Evolutionary conservation across 1,139 yeast species (phyloP).

Genomic region (Chernovozyma sophiae-reginae): DNA sequence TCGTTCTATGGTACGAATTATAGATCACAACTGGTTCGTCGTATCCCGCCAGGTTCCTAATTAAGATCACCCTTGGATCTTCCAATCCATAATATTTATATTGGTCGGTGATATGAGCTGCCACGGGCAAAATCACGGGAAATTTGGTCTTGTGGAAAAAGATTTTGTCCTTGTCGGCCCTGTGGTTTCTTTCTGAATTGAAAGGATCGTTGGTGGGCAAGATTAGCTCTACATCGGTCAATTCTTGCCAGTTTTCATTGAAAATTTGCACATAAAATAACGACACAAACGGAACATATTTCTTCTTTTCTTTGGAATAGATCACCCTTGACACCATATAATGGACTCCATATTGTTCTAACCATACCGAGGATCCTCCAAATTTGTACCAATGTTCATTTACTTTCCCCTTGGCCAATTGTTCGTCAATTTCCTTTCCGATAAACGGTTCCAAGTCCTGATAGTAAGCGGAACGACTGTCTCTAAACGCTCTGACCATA

Average conservation of each 20-base stretch:
- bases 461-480: constrained; percentile 17
- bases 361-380: constrained; percentile 40
- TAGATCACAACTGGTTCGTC: constrained; percentile 7
- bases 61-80: constrained; percentile 29
- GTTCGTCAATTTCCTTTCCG: constrained; percentile 20
- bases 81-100: constrained; percentile 28
- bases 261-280: constrained; percentile 34
- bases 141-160: constrained; percentile 5
- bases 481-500: constrained; percentile 15
- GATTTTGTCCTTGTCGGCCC: constrained; percentile 4
- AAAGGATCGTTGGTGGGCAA: constrained; percentile 26
- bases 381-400: constrained; percentile 34
- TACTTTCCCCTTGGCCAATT: constrained; percentile 23
- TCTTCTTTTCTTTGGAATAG: constrained; percentile 26
- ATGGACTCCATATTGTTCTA: constrained; percentile 37
- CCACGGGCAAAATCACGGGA: constrained; percentile 11
- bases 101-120: constrained; percentile 6
- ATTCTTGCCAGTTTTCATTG: constrained; percentile 37
- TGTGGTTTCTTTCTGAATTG: constrained; percentile 3
- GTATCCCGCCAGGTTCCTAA: constrained; percentile 18
- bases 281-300: constrained; percentile 31
- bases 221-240: constrained; percentile 25
- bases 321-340: constrained; percentile 32
- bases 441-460: constrained; percentile 23
- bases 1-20: constrained; percentile 7